A percentile compares a stretch with the other conserved stretches of the same genome.
Evolutionary conservation across 2,329 filamentous ascomycete genomes (phyloP).

Genomic region (Nemania sp.): DNA sequence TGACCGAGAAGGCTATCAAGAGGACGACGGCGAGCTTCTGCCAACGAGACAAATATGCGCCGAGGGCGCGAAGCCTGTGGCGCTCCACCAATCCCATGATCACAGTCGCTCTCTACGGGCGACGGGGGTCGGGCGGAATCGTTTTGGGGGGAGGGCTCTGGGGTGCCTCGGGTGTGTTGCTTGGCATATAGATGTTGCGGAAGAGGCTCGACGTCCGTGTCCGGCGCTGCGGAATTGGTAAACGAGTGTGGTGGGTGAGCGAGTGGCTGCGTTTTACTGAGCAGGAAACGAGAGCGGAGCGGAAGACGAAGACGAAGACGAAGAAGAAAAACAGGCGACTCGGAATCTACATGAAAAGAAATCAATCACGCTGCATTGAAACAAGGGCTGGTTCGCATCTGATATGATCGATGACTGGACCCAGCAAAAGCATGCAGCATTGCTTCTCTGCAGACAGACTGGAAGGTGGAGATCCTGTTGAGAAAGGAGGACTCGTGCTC

Average conservation of each 20-base stretch:
- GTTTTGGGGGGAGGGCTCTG: not conserved
- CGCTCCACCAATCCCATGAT: conserved; percentile 37
- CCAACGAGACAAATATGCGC: conserved; percentile 36
- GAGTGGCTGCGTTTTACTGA: not conserved
- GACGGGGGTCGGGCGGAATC: not conserved
- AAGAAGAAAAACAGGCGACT: conserved; percentile 8
- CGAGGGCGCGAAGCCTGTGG: conserved; percentile 35
- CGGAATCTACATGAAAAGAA: not conserved
- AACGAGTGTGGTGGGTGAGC: conserved; percentile 16
- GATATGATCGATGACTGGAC: conserved; percentile 10
- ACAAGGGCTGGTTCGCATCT: conserved; percentile 12
- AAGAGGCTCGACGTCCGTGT: not conserved
- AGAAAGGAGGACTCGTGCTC: conserved; percentile 16
- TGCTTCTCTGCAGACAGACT: not conserved
- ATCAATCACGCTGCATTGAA: conserved; percentile 14
- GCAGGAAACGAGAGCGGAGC: not conserved
- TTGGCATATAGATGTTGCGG: not conserved
- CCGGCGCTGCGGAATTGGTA: conserved; percentile 2
- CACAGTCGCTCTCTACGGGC: not conserved
- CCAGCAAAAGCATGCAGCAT: conserved; percentile 17
- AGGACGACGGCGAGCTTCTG: conserved; percentile 36
- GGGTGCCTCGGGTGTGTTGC: not conserved
- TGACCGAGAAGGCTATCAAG: conserved; percentile 35
- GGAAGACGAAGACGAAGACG: not conserved
- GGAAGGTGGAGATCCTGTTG: not conserved